Conservation (phyloP, 768 basidiomycete genomes). For the Suillus subaureus region DNA sequence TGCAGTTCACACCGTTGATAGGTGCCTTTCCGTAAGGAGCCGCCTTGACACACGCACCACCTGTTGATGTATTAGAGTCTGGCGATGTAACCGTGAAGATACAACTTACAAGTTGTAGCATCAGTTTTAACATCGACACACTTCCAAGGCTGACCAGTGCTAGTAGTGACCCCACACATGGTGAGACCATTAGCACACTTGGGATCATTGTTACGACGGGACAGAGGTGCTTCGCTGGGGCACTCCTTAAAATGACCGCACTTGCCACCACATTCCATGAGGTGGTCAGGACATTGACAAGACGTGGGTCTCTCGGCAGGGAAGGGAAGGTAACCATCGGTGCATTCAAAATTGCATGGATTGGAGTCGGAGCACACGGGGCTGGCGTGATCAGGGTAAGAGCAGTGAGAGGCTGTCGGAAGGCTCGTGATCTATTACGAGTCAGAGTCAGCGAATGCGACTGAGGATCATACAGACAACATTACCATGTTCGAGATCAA, state of each 20-base stretch:
- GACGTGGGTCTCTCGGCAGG: conserved; percentile 19
- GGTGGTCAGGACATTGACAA: conserved; percentile 31
- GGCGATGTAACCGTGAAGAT: neutral
- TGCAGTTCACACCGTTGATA: conserved; percentile 34
- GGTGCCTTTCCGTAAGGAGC: conserved; percentile 22
- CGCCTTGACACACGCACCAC: conserved; percentile 37
- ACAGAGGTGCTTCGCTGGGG: conserved; percentile 14
- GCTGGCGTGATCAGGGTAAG: conserved; percentile 34
- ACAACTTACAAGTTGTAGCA: conserved; percentile 33
- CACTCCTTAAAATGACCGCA: conserved; percentile 31
- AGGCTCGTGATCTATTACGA: conserved; percentile 25
- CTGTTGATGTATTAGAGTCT: conserved; percentile 19
- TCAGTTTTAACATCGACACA: conserved; percentile 32
- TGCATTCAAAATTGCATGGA: conserved; percentile 34
- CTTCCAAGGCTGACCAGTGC: conserved; percentile 26
- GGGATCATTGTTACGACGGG: conserved; percentile 20
- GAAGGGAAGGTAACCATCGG: conserved; percentile 28
- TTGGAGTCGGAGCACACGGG: conserved; percentile 16
- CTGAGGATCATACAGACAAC: neutral
- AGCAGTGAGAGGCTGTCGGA: conserved; percentile 25
- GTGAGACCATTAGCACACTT: conserved; percentile 25
- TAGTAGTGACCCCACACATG: conserved; percentile 29
- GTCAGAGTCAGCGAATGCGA: conserved; percentile 1
- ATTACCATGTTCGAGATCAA: conserved; percentile 27
- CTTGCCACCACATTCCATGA: conserved; percentile 33